Evolutionary conservation across 768 basidiomycete species (phyloP), one percentile per base, ranked within the genome.

Genomic region (Psilocybe subaeruginosa): DNA sequence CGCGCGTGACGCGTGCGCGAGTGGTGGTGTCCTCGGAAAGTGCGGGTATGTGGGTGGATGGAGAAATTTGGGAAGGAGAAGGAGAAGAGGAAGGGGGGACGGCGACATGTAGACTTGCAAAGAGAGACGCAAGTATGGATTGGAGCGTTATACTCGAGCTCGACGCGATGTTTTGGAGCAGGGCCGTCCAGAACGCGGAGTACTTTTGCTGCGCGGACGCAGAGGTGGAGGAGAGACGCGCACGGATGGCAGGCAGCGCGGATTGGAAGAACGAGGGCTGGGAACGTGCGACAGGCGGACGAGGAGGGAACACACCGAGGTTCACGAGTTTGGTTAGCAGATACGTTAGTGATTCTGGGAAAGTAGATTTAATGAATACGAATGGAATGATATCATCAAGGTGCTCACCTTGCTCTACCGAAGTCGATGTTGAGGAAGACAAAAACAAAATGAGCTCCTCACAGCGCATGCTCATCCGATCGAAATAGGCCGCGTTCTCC

Each of bases 251-350:
- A 6, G 83, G 78, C 33, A 88, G 72, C 3, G 76, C 78, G 2
- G 78, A 70, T 29, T 74, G 70, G 73, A 91, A 93, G 76, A 93
- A 94, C 1, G 89, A 92, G 5, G 87, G 79, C 58, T 89, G 89
- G 0, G 85, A 85, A n/a, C 79, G 82, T 2, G 83, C 73, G 5
- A 73, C 72, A 6, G 85, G 83, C 3, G 74, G 75, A 8, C 77
- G 73, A 1, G 80, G 63, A 12, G 89, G 89, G 66, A 92, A 90
- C 16, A 87, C 71, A 8, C 92, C 88, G 43, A 88, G 70, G 58
- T 86, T 87, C 23, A 87, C 85, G 27, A 93, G 81, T 75, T 90
- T 92, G 27, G 78, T 76, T 33, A 92, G 66, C 8, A 93, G 78
- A 63, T 83, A 86, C 3, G 77, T 73, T 8, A 91, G 46, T 19